Evolutionary conservation across 192 early-diverging fungal genomes (phyloP).

Genomic region (Diversispora epigaea): DNA sequence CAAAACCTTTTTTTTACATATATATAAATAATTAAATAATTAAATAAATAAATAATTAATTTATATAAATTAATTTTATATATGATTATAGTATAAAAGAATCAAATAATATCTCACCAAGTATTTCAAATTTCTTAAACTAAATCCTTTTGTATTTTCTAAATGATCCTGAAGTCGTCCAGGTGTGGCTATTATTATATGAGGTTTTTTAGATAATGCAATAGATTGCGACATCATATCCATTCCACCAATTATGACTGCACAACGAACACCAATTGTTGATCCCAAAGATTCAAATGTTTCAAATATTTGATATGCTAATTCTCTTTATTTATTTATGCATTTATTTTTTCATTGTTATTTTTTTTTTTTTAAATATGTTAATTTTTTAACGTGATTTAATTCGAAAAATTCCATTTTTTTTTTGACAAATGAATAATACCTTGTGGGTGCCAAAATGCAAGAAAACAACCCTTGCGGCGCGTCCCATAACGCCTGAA

Average conservation of each 20-base stretch:
- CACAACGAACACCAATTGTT: conserved; percentile 87
- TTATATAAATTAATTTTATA: neutral
- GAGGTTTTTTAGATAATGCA: conserved; percentile 91
- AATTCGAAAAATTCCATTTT: neutral
- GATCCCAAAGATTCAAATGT: conserved; percentile 88
- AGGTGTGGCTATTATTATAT: conserved; percentile 93
- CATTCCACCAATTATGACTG: conserved; percentile 94
- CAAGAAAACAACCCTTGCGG: conserved; percentile 92
- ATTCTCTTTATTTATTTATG: conserved; percentile 63
- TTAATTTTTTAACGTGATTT: neutral
- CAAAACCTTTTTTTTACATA: conserved; percentile 60
- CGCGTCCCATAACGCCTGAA: conserved; percentile 82
- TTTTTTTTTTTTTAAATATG: neutral
- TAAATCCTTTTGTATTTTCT: conserved; percentile 98
- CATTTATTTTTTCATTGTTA: neutral
- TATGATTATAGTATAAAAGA: too few species aligned
- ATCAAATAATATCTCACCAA: conserved; percentile 55
- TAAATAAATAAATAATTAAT: neutral
- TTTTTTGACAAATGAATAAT: neutral
- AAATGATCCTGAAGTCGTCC: conserved; percentile 94
- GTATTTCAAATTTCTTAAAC: conserved; percentile 86
- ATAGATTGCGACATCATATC: conserved; percentile 96
- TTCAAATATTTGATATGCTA: conserved; percentile 93
- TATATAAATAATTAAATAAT: neutral
- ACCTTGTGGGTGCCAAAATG: conserved; percentile 94